Base-by-base conservation (phyloP, 2,329 filamentous ascomycete genomes). In the Nigrospora oryzae region DNA sequence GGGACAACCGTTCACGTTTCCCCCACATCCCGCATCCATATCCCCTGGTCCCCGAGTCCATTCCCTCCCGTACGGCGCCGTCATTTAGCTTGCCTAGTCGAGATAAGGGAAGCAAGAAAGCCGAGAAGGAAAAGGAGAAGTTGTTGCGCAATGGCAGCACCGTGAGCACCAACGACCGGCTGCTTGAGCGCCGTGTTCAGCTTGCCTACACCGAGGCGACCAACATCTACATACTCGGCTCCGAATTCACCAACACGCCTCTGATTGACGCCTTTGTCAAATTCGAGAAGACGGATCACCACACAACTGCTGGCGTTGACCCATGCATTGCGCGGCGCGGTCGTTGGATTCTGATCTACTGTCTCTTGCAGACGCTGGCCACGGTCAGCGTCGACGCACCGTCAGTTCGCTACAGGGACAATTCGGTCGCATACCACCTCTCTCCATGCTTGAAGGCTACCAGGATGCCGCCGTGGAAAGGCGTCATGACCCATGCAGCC, bases 11-110 rank as follows among this genome's bases (percentile, higher is more conserved):
- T 42, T 67, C 78, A 51, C 70, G 73, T 8, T 83, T 78, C 55
- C 81, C 82, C 4, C 80, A 84, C 48, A 77, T 86, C 38, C 77
- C 83, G 0, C 75, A 84, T 47, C 81, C 83, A 0, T 84, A 82
- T 50, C 81, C 83, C 1, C 62, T 85, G 1, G 68, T 85, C 3
- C 83, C 83, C 2, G 68, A 75, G 37, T 70, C 72, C 0, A 69
- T 71, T 31, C 60, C 66, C 2, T 60, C 66, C 0, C 51, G 51
- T 11, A 36, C 51, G 5, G 43, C 48, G 11, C 39, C 33, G 35
- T 44, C 14, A 3, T 34, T 53, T 5, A 38, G 36, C 30, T 48
- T 13, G 16, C 19, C 8, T 23, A 5, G 45, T 23, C 44, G 47
- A n/a, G 57, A 57, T 33, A 59, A 60, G 23, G 56, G 48, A 40